phyloP scores from a whole-genome alignment of 495 filamentous ascomycete genomes.

The Penicillium alfredii region DNA sequence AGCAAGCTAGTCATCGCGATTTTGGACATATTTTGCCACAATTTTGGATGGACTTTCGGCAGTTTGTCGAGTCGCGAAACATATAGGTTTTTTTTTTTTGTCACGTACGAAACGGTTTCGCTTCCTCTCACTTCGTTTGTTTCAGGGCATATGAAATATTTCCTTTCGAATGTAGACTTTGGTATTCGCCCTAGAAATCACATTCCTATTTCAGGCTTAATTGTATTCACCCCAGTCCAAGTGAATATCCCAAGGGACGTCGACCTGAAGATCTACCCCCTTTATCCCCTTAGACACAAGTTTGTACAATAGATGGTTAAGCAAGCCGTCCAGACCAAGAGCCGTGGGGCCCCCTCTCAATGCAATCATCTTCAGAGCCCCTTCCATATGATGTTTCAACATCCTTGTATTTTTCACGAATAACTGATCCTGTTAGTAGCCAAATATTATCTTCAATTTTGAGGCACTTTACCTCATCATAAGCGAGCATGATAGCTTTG shows the following conservation, averaged over 20 bases:
- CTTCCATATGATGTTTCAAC: slow-evolving; percentile 17
- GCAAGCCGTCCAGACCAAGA: slow-evolving; percentile 16
- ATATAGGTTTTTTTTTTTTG: no score
- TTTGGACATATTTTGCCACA: no score
- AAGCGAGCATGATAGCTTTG: slow-evolving; percentile 21
- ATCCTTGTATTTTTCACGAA: slow-evolving; percentile 11
- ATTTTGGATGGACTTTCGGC: no score
- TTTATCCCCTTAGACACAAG: slow-evolving; percentile 8
- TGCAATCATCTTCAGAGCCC: slow-evolving; percentile 17
- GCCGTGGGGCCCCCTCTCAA: slow-evolving; percentile 13
- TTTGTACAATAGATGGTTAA: slow-evolving; percentile 14
- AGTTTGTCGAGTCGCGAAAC: no score
- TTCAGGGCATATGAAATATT: no score
- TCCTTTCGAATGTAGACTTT: no score
- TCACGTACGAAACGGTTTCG: no score
- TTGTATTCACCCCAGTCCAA: no score
- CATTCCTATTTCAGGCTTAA: no score
- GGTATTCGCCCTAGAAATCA: no score
- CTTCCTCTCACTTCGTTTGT: no score
- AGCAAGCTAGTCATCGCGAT: no score
- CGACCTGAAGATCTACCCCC: slow-evolving; percentile 1
- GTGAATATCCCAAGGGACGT: neutral
- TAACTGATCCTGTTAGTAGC: slow-evolving; percentile 8
- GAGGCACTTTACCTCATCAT: slow-evolving; percentile 15
- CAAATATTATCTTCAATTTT: neutral